phyloP scores from a whole-genome alignment of 163 green algal species.

The Trebouxia gelatinosa region DNA sequence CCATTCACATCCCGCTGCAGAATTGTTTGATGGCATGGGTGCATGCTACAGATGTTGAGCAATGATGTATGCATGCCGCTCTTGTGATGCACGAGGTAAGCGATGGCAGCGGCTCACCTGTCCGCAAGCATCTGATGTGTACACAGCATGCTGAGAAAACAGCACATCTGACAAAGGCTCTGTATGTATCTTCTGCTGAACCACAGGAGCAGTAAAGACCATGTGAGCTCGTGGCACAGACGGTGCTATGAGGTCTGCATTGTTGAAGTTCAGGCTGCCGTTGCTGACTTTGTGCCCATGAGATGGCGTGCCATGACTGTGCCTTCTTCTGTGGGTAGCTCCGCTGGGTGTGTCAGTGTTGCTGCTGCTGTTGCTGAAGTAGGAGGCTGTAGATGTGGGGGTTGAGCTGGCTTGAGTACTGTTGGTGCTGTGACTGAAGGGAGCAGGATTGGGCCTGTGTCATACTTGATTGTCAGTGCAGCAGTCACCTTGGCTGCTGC shows the following conservation, averaged over 20 bases:
- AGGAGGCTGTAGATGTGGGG: neutral
- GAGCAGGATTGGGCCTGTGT: too few relatives aligned
- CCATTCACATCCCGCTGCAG: slow-evolving; percentile 32
- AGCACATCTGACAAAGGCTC: slow-evolving; percentile 37
- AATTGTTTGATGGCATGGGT: neutral
- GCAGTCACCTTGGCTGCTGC: too few relatives aligned
- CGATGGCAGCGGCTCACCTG: slow-evolving; percentile 33
- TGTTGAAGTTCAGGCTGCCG: slow-evolving; percentile 9
- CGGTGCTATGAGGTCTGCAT: slow-evolving; percentile 34
- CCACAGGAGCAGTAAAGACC: slow-evolving; percentile 33
- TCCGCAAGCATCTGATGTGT: slow-evolving; percentile 32
- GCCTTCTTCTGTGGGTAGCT: neutral
- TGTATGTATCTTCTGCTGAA: slow-evolving; percentile 30
- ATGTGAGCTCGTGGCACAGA: slow-evolving; percentile 44
- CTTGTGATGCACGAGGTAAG: too few relatives aligned
- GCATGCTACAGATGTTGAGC: too few relatives aligned
- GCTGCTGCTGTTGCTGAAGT: neutral
- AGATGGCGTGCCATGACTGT: neutral
- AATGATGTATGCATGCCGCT: too few relatives aligned
- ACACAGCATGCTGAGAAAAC: slow-evolving; percentile 31
- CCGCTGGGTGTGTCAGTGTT: neutral
- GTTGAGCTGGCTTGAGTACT: neutral
- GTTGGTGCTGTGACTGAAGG: neutral
- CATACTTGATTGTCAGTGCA: too few relatives aligned
- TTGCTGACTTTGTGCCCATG: slow-evolving; percentile 24